Conservation (phyloP, 1,284 basidiomycete genomes). For the Sporisorium reilianum region DNA sequence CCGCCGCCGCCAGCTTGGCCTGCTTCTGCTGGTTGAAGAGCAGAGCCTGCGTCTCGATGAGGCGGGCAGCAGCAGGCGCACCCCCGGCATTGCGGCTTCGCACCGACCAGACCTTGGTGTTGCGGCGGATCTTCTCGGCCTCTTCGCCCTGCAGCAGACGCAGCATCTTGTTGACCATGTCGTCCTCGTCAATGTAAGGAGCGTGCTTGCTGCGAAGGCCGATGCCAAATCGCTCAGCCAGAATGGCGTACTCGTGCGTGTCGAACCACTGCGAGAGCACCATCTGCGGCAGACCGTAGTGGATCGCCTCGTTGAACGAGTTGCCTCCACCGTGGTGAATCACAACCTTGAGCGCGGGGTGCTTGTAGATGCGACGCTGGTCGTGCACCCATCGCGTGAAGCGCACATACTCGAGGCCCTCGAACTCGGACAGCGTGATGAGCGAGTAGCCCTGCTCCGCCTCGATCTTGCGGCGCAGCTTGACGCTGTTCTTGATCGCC, state of each 20-base stretch:
- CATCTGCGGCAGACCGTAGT: conserved; percentile 61
- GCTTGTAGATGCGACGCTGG: conserved; percentile 53
- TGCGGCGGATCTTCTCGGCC: conserved; percentile 34
- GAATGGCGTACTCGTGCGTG: conserved; percentile 57
- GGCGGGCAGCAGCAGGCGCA: conserved; percentile 45
- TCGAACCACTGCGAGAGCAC: conserved; percentile 63
- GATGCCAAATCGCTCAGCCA: conserved; percentile 48
- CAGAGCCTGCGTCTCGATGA: conserved; percentile 46
- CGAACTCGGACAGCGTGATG: conserved; percentile 37
- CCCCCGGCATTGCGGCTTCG: conserved; percentile 52
- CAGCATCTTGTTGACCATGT: conserved; percentile 48
- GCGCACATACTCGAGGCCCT: conserved; percentile 54
- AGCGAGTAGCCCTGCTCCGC: conserved; percentile 41
- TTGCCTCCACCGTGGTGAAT: conserved; percentile 67
- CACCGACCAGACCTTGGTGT: conserved; percentile 49
- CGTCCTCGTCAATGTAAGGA: conserved; percentile 44
- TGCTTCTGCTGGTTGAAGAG: conserved; percentile 33
- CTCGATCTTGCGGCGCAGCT: conserved; percentile 25
- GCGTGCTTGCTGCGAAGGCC: conserved; percentile 51
- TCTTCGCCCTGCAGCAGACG: conserved; percentile 37
- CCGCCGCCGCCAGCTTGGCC: background rate
- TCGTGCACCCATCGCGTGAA: conserved; percentile 55
- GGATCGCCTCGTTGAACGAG: conserved; percentile 65
- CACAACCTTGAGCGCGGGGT: conserved; percentile 55
- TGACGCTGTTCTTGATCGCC: conserved; percentile 30